Percentiles rank a stretch among this genome's conserved stretches.
phyloP scores from a whole-genome alignment of 2,329 filamentous ascomycete species.

The Didymella sp. region DNA sequence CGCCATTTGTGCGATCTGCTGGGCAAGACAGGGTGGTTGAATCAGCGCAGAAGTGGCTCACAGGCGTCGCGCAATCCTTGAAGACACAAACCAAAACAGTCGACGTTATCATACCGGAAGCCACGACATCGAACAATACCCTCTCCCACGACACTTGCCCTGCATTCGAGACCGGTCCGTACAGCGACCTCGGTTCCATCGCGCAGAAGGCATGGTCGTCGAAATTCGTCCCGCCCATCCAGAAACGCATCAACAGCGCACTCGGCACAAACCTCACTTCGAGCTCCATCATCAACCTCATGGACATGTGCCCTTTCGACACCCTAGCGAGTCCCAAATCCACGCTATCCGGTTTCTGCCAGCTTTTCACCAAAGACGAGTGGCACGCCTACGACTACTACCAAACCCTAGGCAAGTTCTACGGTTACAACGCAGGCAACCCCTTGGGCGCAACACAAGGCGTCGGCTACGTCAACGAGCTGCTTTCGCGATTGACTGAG shows the following conservation, averaged over 20 bases:
- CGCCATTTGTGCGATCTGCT: constrained; percentile 76
- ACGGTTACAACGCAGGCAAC: constrained; percentile 79
- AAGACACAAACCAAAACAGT: constrained; percentile 51
- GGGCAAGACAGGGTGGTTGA: constrained; percentile 74
- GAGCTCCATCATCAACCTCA: constrained; percentile 71
- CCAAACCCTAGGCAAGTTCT: constrained; percentile 82
- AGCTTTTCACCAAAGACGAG: constrained; percentile 73
- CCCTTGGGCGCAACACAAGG: constrained; percentile 83
- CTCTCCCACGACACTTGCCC: constrained; percentile 76
- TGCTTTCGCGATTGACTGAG: constrained; percentile 78
- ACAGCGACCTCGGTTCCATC: constrained; percentile 47
- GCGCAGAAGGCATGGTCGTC: constrained; percentile 66
- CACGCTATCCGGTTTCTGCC: constrained; percentile 73
- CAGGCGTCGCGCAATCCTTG: constrained; percentile 70
- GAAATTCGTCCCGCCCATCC: constrained; percentile 71
- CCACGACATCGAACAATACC: constrained; percentile 75
- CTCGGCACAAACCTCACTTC: constrained; percentile 72
- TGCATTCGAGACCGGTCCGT: constrained; percentile 68
- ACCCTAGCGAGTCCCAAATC: constrained; percentile 67
- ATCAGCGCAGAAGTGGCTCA: constrained; percentile 77
- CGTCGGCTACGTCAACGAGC: constrained; percentile 86
- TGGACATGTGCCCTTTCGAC: constrained; percentile 89
- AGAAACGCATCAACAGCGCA: constrained; percentile 71
- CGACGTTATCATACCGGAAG: constrained; percentile 72
- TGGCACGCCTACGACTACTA: constrained; percentile 84